Conservation (phyloP, 148 eudicot genomes). For the Rhododendron kiyosumense region DNA sequence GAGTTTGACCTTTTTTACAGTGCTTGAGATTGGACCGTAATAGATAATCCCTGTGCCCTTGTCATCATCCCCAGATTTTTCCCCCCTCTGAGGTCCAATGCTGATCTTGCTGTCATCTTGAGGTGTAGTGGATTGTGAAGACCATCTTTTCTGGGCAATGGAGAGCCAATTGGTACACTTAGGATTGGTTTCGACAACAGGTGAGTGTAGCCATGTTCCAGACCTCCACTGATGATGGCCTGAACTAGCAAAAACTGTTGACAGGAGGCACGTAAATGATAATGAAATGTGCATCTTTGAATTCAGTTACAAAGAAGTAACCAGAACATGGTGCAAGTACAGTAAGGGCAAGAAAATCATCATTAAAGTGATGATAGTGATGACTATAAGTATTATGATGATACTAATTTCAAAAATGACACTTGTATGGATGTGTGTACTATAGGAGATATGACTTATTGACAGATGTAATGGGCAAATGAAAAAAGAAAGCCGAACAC, state of each 20-base stretch:
- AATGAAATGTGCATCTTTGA: background rate
- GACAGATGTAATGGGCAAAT: background rate
- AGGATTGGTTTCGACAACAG: conserved; percentile 19
- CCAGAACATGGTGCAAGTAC: background rate
- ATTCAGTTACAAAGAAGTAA: background rate
- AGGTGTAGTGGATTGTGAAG: conserved; percentile 41
- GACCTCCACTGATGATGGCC: conserved; percentile 36
- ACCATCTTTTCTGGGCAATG: conserved; percentile 50
- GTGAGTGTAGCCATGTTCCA: conserved; percentile 26
- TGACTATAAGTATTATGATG: background rate
- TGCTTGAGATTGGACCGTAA: conserved; percentile 81
- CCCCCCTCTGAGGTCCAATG: conserved; percentile 66
- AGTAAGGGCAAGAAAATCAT: background rate
- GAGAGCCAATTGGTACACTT: conserved; percentile 23
- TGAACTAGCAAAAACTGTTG: conserved; percentile 20
- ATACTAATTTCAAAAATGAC: background rate
- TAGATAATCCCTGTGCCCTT: conserved; percentile 47
- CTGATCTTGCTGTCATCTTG: conserved; percentile 67
- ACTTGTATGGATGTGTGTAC: background rate
- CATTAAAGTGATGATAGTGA: background rate
- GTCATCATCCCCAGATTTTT: conserved; percentile 25
- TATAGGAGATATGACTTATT: background rate
- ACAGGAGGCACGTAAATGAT: background rate
- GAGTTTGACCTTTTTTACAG: conserved; percentile 87
- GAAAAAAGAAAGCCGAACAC: background rate